Conservation (phyloP, 352 stramenopile species). For the Globisporangium middletonii region DNA sequence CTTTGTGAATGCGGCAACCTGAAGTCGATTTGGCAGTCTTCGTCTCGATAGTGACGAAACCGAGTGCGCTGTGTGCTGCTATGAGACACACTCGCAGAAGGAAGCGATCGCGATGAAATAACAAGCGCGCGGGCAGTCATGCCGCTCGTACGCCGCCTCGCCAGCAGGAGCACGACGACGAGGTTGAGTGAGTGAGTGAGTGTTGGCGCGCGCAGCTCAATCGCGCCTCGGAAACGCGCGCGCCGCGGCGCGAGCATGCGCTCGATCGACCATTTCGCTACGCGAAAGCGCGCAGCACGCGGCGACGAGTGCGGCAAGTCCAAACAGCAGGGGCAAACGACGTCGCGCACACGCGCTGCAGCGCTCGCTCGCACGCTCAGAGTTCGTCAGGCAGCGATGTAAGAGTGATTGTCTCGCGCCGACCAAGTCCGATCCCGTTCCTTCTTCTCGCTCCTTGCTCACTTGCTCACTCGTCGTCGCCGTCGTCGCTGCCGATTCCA, state of each 20-base stretch:
- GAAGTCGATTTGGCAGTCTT: no score
- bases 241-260: neutral
- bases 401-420: neutral
- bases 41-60: no score
- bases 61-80: no score
- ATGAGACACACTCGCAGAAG: no score
- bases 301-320: conserved; percentile 7
- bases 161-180: no score
- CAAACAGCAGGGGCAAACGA: conserved; percentile 5
- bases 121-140: no score
- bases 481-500: neutral
- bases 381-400: neutral
- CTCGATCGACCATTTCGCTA: conserved; percentile 6
- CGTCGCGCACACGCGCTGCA: neutral
- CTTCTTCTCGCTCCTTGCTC: neutral
- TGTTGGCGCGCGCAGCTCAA: conserved; percentile 2
- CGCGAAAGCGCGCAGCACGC: neutral
- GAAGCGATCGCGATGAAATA: no score
- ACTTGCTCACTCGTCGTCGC: neutral
- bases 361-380: neutral
- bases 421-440: neutral
- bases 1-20: no score
- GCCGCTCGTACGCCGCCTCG: no score
- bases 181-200: no score
- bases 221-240: conserved; percentile 11